Evolutionary conservation across 2,329 filamentous ascomycete species (phyloP).

Genomic region (Trichoderma sp.): DNA sequence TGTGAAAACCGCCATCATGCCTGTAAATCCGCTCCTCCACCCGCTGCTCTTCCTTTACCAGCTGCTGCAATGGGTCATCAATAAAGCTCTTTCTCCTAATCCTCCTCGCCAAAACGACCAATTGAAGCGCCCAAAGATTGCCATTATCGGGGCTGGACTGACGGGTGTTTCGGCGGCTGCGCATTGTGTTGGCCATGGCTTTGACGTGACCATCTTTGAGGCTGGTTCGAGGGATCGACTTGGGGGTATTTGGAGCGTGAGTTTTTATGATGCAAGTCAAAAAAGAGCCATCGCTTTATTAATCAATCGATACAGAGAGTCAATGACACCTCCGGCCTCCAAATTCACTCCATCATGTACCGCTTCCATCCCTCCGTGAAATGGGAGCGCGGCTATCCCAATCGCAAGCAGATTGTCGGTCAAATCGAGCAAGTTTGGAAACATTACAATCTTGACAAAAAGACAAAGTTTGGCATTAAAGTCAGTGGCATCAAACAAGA

Average conservation of each 20-base stretch:
- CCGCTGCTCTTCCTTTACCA: constrained; percentile 62
- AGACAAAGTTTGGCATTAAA: constrained; percentile 67
- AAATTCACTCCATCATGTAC: constrained; percentile 86
- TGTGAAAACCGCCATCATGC: neutral
- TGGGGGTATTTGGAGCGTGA: constrained; percentile 77
- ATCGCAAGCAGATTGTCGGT: constrained; percentile 69
- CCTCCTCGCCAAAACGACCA: constrained; percentile 59
- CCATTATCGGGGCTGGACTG: constrained; percentile 68
- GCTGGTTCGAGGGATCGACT: constrained; percentile 62
- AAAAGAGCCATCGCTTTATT: neutral
- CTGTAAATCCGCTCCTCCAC: constrained; percentile 44
- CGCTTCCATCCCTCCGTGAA: constrained; percentile 77
- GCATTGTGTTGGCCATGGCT: constrained; percentile 81
- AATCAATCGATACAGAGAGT: constrained; percentile 53
- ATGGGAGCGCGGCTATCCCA: constrained; percentile 74
- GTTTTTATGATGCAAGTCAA: constrained; percentile 25
- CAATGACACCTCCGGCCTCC: constrained; percentile 76
- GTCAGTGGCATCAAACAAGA: constrained; percentile 70
- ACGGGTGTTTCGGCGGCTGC: constrained; percentile 75
- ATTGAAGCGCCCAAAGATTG: constrained; percentile 62
- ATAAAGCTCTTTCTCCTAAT: constrained; percentile 63
- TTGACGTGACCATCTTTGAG: constrained; percentile 78
- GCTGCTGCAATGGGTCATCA: constrained; percentile 61
- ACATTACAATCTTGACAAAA: constrained; percentile 65
- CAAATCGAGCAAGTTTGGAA: constrained; percentile 73